Conservation (phyloP, 2,329 filamentous ascomycete genomes). For the Phyllosticta paracitricarpa region DNA sequence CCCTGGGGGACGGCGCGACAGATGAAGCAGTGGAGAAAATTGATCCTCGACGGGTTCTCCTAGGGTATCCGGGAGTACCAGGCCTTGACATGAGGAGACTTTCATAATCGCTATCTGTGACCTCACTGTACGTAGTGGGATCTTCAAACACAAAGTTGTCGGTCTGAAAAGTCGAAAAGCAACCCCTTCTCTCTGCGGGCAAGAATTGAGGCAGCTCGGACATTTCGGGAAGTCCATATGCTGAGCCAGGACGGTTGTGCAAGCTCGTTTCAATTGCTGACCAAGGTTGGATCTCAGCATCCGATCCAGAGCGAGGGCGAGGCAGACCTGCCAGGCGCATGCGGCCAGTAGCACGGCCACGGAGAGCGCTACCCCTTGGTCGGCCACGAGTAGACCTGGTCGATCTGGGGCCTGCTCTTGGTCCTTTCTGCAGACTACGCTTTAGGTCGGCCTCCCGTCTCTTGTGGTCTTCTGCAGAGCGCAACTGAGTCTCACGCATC, state of each 20-base stretch:
- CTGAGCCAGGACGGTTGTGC: background rate
- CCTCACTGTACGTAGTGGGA: background rate
- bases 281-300: constrained; percentile 1
- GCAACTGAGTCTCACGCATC: constrained; percentile 6
- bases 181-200: background rate
- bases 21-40: background rate
- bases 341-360: constrained; percentile 5
- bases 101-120: background rate
- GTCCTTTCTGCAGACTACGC: background rate
- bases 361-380: background rate
- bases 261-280: constrained; percentile 1
- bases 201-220: background rate
- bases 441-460: constrained; percentile 2
- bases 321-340: constrained; percentile 8
- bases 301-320: background rate
- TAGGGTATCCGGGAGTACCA: background rate
- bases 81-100: background rate
- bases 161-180: background rate
- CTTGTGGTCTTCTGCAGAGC: constrained; percentile 9
- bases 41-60: background rate
- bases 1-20: background rate
- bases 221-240: background rate
- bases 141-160: constrained; percentile 7
- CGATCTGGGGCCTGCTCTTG: background rate
- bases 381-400: background rate